Evolutionary conservation across 2,329 filamentous ascomycete species (phyloP).

Genomic region (Neofusicoccum laricinum): DNA sequence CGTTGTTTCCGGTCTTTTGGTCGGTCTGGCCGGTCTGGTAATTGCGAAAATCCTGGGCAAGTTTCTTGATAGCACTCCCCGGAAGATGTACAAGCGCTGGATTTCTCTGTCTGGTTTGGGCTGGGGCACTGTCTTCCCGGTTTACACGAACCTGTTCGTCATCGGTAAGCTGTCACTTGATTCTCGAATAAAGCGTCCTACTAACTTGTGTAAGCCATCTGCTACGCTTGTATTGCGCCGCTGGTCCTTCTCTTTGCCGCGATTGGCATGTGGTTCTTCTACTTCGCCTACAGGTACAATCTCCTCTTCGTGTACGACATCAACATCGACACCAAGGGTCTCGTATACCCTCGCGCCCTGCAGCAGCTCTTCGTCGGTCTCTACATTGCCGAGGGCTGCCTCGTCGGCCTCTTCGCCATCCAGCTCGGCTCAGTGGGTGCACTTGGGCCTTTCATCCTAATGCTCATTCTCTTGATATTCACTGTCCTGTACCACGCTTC

Average conservation of each 20-base stretch:
- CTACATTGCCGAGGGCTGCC: slow-evolving; percentile 47
- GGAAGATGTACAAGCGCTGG: slow-evolving; percentile 37
- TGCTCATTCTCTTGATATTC: slow-evolving; percentile 26
- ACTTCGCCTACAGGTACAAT: slow-evolving; percentile 49
- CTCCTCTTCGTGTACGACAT: slow-evolving; percentile 49
- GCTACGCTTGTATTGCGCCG: slow-evolving; percentile 49
- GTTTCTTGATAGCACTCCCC: slow-evolving; percentile 70
- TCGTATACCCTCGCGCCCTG: slow-evolving; percentile 45
- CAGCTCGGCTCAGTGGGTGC: slow-evolving; percentile 23
- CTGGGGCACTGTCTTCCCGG: slow-evolving; percentile 41
- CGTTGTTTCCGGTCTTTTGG: slow-evolving; percentile 69
- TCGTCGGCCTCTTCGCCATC: slow-evolving; percentile 42
- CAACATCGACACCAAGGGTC: slow-evolving; percentile 46
- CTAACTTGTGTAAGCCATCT: slow-evolving; percentile 32
- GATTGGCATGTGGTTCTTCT: slow-evolving; percentile 44
- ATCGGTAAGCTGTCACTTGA: slow-evolving; percentile 39
- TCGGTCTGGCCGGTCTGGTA: slow-evolving; percentile 72
- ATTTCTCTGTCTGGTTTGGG: slow-evolving; percentile 31
- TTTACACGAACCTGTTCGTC: slow-evolving; percentile 40
- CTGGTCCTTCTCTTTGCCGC: slow-evolving; percentile 46
- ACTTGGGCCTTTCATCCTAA: slow-evolving; percentile 33
- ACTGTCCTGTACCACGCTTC: slow-evolving; percentile 18
- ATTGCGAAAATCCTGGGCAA: slow-evolving; percentile 73
- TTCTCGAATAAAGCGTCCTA: background rate
- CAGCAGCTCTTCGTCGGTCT: slow-evolving; percentile 47